Evolutionary conservation across 2,329 filamentous ascomycete species (phyloP), one percentile per base, ranked within the genome.

Genomic region (Pseudogymnoascus sp.): DNA sequence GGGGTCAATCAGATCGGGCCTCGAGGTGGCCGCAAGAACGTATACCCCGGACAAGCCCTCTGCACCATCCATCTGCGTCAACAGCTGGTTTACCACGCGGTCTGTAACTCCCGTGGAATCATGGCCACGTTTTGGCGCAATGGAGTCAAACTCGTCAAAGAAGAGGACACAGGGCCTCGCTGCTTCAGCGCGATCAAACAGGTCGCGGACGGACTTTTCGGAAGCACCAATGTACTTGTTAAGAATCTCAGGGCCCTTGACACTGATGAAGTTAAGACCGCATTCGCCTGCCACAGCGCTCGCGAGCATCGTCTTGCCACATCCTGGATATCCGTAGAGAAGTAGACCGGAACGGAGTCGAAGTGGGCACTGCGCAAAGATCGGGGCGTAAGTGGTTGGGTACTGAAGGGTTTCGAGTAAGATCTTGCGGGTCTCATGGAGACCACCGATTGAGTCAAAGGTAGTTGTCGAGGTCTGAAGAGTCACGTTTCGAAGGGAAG

Each of bases 181-280:
- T 2, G 95, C 93, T 72, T 89, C 87, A 0, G 95, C 95, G 43
- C 95, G 86, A 73, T 96, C 93, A 71, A 99, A 99, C 1, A 99
- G 81, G 74, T 99, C 95, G 43, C 96, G 87, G 6, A 99, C 93
- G 65, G 88, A 92, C 81, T 99, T 99, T 72, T 99, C 95, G 28
- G 90, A 96, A 0, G 95, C 95, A 72, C 95, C 95, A 64, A 99
- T 99, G 75, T 99, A 99, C 77, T 99, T 99, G 81, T 99, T 99
- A 62, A 99, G 78, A 64, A 99, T 98, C 75, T 99, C 96, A 0
- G 95, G 95, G 0, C 95, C 95, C 78, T 99, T 99, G 72, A 99
- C 95, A 41, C 89, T 93, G 75, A 99, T 99, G 76, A 99, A 99
- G 76, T 99, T 99, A 65, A 99, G 86, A 0, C 93, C 93, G 72